These are phyloP conservation scores for Cucurbita pepo DNA, from an alignment of 306 rosid species.

Conservation along the genomic window DNA sequence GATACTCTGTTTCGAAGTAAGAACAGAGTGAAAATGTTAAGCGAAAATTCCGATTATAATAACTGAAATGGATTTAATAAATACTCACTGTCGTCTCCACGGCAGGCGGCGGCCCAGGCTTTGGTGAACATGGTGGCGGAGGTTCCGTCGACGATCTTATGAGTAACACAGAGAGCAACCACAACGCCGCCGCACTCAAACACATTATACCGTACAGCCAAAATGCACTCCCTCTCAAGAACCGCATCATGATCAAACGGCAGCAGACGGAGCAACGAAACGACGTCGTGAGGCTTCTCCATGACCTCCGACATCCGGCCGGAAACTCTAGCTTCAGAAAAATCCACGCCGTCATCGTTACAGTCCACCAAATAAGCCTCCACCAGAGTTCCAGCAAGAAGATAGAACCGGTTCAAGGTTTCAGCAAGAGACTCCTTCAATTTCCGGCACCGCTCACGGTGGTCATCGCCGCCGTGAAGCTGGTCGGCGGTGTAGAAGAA, in stretches of 20 bases:
- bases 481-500: slow-evolving; percentile 3
- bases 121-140: neutral
- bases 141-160: slow-evolving; percentile 1
- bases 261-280: neutral
- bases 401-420: slow-evolving; percentile 9
- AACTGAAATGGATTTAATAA: too few relatives aligned
- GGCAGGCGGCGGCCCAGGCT: neutral
- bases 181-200: slow-evolving; percentile 7
- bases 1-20: neutral
- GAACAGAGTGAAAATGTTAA: neutral
- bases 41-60: too few relatives aligned
- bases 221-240: neutral
- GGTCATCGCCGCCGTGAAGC: neutral
- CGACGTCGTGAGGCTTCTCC: neutral
- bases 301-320: neutral
- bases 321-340: neutral
- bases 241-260: neutral
- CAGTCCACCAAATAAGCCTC: slow-evolving; percentile 10
- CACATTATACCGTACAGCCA: neutral
- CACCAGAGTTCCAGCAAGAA: slow-evolving; percentile 10
- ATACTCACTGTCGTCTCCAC: neutral
- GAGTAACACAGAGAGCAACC: neutral
- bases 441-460: neutral
- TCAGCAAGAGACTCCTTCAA: slow-evolving; percentile 11
- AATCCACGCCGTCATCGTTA: slow-evolving; percentile 15